Base-by-base conservation (phyloP, 129 eudicot species). In the Artemisia tridentata region DNA sequence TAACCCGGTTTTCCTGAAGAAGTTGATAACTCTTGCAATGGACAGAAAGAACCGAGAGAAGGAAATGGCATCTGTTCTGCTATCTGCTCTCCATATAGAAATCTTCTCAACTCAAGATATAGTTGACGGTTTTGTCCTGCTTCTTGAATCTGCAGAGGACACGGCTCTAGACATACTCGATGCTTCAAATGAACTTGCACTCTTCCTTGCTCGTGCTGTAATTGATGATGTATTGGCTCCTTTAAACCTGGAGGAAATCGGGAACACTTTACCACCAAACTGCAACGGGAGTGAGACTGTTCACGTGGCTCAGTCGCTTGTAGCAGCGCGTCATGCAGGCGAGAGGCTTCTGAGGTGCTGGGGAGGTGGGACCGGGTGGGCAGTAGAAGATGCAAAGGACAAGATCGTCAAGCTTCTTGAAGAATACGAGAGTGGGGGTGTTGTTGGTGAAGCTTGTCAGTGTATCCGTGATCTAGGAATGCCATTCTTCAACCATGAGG, bases 331-430 rank as follows among this genome's bases (percentile, higher is more conserved):
- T 12, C 95, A 91, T 20, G 97, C 96, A n/a, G 97, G 97, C 5
- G 97, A 91, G 88, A 81, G 97, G 78, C 75, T 91, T 48, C 74
- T 86, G 55, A 79, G 97, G 86, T 91, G 97, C 65, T 91, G 97
- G 97, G 97, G 97, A 8, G 97, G 97, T n/a, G 97, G 97, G 38
- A 88, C 96, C 0, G 97, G 97, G 43, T 91, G 97, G 97, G 97
- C 97, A 0, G 97, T 91, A 72, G 97, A 91, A 81, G 97, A 91
- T 57, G 97, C 97, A 0, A 91, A 91, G 82, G 97, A 91, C 78
- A 91, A 88, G 65, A 91, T 91, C 11, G 80, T 75, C 69, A 91
- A 91, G 74, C 89, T 91, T 46, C 86, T 91, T 0, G 97, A 91
- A 54, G 97, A 91, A 54, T 91, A 84, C 21, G 97, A 88, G 55